Conservation (phyloP, 164 flowering plant genomes). For the Vitis vinifera region ASM3070453v1 NC_081817.1:2765001-2765500, state of each 20-base stretch:
- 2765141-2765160: conserved; percentile 97
- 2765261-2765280: conserved; percentile 10
- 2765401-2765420: no score
- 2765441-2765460: no score
- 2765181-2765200: conserved; percentile 76
- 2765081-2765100: neutral
- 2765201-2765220: conserved; percentile 81
- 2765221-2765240: conserved; percentile 63
- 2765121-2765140: conserved; percentile 43
- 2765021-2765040: neutral
- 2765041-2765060: neutral
- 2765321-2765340: neutral
- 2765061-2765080: neutral
- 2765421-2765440: no score
- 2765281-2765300: neutral
- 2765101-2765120: neutral
- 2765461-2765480: no score
- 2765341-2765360: no score
- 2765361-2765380: no score
- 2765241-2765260: conserved; percentile 79
- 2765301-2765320: neutral
- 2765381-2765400: no score
- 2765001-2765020: conserved; percentile 1
- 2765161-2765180: conserved; percentile 89
- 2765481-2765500: no score